Percentiles rank a stretch among this genome's conserved stretches.
Evolutionary conservation across 306 rosid genomes (phyloP).

Genomic region (Mucuna pruriens): DNA sequence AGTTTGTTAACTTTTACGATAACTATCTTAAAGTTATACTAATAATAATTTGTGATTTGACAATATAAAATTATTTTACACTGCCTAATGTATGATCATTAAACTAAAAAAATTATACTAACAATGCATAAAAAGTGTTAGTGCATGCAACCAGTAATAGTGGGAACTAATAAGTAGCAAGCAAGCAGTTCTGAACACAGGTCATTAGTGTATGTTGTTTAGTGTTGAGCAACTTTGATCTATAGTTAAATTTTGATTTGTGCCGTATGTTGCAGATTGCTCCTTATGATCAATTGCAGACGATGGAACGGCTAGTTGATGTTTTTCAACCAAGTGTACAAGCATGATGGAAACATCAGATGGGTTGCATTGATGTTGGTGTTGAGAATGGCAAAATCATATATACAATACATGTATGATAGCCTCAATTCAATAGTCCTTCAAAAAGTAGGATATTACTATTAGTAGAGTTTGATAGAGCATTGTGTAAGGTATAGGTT

Average conservation of each 20-base stretch:
- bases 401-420: not conserved
- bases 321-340: conserved; percentile 54
- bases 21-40: not conserved
- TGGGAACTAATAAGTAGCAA: not conserved
- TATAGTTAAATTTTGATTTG: conserved; percentile 9
- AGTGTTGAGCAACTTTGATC: not conserved
- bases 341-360: conserved; percentile 47
- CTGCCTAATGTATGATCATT: too few relatives aligned
- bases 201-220: not conserved
- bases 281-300: conserved; percentile 93
- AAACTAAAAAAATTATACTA: not conserved
- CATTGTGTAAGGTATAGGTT: conserved; percentile 24
- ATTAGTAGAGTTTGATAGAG: conserved; percentile 35
- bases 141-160: not conserved
- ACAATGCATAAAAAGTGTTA: not conserved
- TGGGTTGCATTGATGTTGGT: conserved; percentile 33
- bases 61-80: too few relatives aligned
- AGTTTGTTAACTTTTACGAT: not conserved
- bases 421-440: conserved; percentile 23
- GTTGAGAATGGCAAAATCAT: conserved; percentile 17
- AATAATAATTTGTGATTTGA: too few relatives aligned
- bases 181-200: not conserved
- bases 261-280: conserved; percentile 70
- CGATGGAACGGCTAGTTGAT: conserved; percentile 79
- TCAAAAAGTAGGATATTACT: conserved; percentile 28